phyloP scores from a whole-genome alignment of 768 basidiomycete genomes.

The Kwoniella sp. region DNA sequence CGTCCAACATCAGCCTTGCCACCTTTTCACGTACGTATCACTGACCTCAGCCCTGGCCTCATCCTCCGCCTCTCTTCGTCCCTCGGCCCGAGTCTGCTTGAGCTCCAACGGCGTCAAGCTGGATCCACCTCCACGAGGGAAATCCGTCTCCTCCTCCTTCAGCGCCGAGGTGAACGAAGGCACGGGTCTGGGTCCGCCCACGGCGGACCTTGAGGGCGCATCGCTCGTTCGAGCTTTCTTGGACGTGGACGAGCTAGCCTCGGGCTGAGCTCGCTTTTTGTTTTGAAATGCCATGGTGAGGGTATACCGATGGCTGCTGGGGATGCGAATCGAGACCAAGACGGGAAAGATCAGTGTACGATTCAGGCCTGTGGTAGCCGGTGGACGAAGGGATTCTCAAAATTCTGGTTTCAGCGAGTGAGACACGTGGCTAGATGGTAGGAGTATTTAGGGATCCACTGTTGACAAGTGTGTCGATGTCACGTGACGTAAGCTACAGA shows the following conservation, averaged over 20 bases:
- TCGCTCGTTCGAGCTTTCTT: conserved; percentile 13
- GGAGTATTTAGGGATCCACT: too few species aligned
- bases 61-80: conserved; percentile 72
- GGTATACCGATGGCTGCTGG: background rate
- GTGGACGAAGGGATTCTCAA: background rate
- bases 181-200: conserved; percentile 35
- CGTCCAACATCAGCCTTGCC: conserved; percentile 4
- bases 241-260: conserved; percentile 3
- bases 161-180: conserved; percentile 47
- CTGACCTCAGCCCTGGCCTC: conserved; percentile 56
- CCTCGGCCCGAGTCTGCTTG: conserved; percentile 78
- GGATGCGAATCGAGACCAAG: too few species aligned
- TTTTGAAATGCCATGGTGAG: conserved; percentile 12
- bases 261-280: conserved; percentile 10
- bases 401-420: background rate
- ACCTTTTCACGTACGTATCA: background rate
- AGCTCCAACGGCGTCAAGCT: conserved; percentile 82
- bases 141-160: conserved; percentile 69
- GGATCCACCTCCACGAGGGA: conserved; percentile 92
- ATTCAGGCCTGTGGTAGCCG: background rate
- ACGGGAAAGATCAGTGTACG: too few species aligned
- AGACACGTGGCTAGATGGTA: background rate
- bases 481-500: too few species aligned
- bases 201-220: too few species aligned
- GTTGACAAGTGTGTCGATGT: too few species aligned